Base-by-base conservation (phyloP, 129 eudicot genomes). In the Dittrichia graveolens region DNA sequence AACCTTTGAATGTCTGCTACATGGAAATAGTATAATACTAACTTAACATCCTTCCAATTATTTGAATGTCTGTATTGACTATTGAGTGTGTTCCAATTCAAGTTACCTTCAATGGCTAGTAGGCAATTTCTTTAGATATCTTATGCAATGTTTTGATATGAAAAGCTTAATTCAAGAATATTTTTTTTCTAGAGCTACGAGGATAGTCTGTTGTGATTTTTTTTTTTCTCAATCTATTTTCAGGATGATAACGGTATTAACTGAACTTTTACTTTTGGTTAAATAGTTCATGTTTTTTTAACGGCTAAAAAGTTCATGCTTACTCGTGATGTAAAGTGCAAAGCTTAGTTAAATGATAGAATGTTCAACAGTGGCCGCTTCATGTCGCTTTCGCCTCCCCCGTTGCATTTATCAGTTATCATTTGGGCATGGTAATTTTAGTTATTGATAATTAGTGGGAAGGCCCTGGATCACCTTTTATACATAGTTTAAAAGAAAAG, bases 111-210 rank as follows among this genome's bases (percentile, higher is more conserved):
- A 67, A n/a, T 13, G 45, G 3, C 58, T 67, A 44, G 49, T 68
- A 48, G 73, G 38, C 15, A 52, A 14, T 39, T 40, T 38, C 74
- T 52, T 69, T 48, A 67, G 24, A 59, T 31, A 67, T 67, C 55
- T 67, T 37, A 50, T 69, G 62, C 62, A 52, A 50, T 69, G 46
- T 49, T 52, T 50, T 37, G 14, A 39, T 15, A 52, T 2, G 74
- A 55, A 24, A 24, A 69, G 62, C 9, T 50, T 68, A 49, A 54
- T 50, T 38, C 2, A 52, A 68, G 47, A 68, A 68, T 49, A 50
- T 8, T 50, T 16, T 8, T 38, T 53, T 9, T 43, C 7, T 24
- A 24, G 2, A 24, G 31, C 31, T 2, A 24, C 31, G 31, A 24
- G 1, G 31, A 24, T 24, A 9, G 2, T 43, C 53, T 42, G 69